Evolutionary conservation across 2,329 filamentous ascomycete genomes (phyloP).

Genomic region (Ascochyta lentis): DNA sequence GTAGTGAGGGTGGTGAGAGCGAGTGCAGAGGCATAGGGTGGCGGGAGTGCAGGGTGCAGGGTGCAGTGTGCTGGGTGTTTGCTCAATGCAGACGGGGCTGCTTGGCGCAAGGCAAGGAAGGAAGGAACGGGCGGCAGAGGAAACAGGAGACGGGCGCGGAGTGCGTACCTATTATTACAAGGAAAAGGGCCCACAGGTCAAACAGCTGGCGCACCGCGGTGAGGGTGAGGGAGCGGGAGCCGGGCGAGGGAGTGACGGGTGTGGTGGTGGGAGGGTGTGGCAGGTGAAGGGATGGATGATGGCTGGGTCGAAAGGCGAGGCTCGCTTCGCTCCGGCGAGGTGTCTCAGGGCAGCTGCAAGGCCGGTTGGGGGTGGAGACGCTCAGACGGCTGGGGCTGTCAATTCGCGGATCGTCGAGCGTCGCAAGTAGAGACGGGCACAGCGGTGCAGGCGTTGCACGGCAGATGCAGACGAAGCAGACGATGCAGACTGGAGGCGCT

Average conservation of each 20-base stretch:
- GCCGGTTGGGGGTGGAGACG: slow-evolving; percentile 33
- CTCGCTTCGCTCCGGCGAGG: slow-evolving; percentile 38
- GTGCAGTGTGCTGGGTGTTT: neutral
- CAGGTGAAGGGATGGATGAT: slow-evolving; percentile 38
- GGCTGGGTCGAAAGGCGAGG: slow-evolving; percentile 33
- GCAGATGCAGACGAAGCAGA: slow-evolving; percentile 21
- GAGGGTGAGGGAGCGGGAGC: neutral
- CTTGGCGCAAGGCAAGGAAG: slow-evolving; percentile 19
- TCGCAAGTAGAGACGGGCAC: slow-evolving; percentile 35
- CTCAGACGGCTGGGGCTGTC: slow-evolving; percentile 27
- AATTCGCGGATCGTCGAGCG: slow-evolving; percentile 24
- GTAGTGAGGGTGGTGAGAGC: neutral
- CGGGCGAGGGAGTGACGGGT: slow-evolving; percentile 10
- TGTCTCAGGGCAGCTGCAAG: slow-evolving; percentile 35
- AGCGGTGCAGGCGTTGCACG: slow-evolving; percentile 31
- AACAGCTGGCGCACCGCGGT: slow-evolving; percentile 6
- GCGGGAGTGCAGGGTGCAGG: neutral
- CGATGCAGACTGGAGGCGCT: too few species aligned
- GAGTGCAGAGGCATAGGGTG: slow-evolving; percentile 5
- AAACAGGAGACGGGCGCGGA: neutral
- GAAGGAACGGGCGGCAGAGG: slow-evolving; percentile 5
- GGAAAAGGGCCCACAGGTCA: slow-evolving; percentile 12
- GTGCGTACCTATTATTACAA: slow-evolving; percentile 43
- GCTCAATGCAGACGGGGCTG: slow-evolving; percentile 12
- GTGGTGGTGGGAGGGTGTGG: slow-evolving; percentile 11